Base-by-base conservation (phyloP, 1,284 basidiomycete genomes). In the Trichosporon sp. region DNA sequence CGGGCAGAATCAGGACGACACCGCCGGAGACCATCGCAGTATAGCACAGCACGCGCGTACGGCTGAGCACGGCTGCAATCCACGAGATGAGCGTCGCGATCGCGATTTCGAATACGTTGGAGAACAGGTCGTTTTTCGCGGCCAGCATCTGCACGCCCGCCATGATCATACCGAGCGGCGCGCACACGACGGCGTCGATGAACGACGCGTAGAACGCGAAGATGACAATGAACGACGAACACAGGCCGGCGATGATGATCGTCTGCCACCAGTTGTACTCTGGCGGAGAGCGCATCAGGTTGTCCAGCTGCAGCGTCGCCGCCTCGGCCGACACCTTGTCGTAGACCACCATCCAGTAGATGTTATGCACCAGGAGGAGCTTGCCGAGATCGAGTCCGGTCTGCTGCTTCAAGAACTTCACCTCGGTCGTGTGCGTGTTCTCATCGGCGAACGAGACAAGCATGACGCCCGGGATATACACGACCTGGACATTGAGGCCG, bases 311-410 rank as follows among this genome's bases (percentile, higher is more conserved):
- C 32, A 85, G 82, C 2, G 88, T 90, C 1, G 93, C 94, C 56
- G 91, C 90, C 15, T 90, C 89, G 32, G 95, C 93, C 0, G 89
- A 90, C 68, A 93, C 86, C 68, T 90, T 87, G 81, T 96, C 93
- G 78, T 95, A 92, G 42, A 95, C 93, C 73, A 95, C 91, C 82
- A 89, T 89, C 91, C 92, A 95, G 80, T 93, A 95, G 53, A 94
- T 83, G 68, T 85, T 82, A 80, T 94, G 91, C 47, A 90, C 90
- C 65, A 90, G 88, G 7, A 89, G 87, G 11, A 93, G 86, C 81
- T 93, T 93, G 58, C 88, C 89, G 18, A 94, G 85, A 78, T 93
- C 90, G 62, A 94, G 85, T 7, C 89, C 86, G 65, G 88, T 89
- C 23, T 87, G 85, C 82, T 93, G 92, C 71, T 91, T 88, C 75